Evolutionary conservation across 805 yeast genomes (phyloP), one percentile per base, ranked within the genome.

Genomic region (Candida jianshihensis): DNA sequence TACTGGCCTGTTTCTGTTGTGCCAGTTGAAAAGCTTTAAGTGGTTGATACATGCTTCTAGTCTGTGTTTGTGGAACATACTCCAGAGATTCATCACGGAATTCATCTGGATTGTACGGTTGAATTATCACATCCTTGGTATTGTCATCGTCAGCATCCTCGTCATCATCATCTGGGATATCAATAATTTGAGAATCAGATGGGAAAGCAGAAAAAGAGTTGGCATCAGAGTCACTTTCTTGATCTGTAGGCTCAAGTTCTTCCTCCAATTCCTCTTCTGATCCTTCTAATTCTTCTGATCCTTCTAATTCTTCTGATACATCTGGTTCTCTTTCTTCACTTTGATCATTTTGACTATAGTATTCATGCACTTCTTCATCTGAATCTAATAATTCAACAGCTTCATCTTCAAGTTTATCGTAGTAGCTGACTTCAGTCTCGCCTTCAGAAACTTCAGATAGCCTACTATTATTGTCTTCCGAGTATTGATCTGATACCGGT

Each of bases 241-340:
- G 29, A 16, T 30, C 33, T 3, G 26, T 10, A 20, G 31, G 22
- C 25, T 7, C 19, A 11, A 4, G 16, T 10, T 20, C 22, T 7
- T 10, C 43, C 11, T 26, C 37, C 1, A 32, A 33, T 11, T 22
- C 43, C 26, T 31, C 41, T 5, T 29, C 48, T 25, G 13, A 6
- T 25, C 6, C 29, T 22, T 61, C 63, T 14, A 43, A 33, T 22
- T 56, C 53, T 8, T 63, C 39, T n/a, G n/a, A n/a, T n/a, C n/a
- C n/a, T n/a, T n/a, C n/a, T n/a, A n/a, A n/a, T n/a, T n/a, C n/a
- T n/a, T n/a, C n/a, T n/a, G n/a, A n/a, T n/a, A n/a, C n/a, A n/a
- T n/a, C n/a, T n/a, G n/a, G n/a, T n/a, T n/a, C n/a, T n/a, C n/a
- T n/a, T n/a, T n/a, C n/a, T n/a, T n/a, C n/a, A n/a, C n/a, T n/a